A percentile compares a stretch with the other conserved stretches of the same genome.
These are phyloP conservation scores for Metarhizium brunneum DNA, from an alignment of 2,329 filamentous ascomycete genomes.

Conservation along the genomic window DNA sequence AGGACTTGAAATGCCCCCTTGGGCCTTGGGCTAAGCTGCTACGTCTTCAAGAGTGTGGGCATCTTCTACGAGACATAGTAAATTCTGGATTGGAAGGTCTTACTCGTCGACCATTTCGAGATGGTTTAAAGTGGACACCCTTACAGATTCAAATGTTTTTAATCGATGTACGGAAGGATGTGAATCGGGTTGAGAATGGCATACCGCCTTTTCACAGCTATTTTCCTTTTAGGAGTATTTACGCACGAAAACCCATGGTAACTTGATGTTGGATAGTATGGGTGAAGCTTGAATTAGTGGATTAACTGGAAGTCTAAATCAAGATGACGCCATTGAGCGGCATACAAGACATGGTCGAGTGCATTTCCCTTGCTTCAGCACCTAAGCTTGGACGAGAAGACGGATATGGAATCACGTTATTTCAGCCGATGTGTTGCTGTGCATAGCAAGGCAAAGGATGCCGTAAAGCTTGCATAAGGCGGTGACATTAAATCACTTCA, in stretches of 20 bases:
- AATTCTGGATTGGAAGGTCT: constrained; percentile 31
- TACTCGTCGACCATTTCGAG: constrained; percentile 27
- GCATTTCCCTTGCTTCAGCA: too few relatives aligned
- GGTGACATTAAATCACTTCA: too few relatives aligned
- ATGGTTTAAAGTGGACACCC: constrained; percentile 30
- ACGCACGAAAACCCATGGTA: constrained; percentile 23
- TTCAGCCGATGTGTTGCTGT: too few relatives aligned
- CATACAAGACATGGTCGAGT: background rate
- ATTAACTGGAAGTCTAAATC: background rate
- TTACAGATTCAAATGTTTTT: constrained; percentile 35
- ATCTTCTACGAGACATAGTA: constrained; percentile 33
- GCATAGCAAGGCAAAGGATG: too few relatives aligned
- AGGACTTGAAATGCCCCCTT: constrained; percentile 36
- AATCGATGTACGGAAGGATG: constrained; percentile 28
- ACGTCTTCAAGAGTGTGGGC: constrained; percentile 34
- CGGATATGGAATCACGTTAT: too few relatives aligned
- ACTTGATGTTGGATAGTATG: background rate
- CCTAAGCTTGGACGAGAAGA: too few relatives aligned
- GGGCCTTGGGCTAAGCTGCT: constrained; percentile 37
- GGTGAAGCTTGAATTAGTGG: background rate
- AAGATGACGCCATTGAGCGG: background rate
- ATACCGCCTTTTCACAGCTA: constrained; percentile 29
- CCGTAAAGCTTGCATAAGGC: too few relatives aligned
- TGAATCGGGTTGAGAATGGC: constrained; percentile 24
- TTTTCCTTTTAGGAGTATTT: constrained; percentile 29